Evolutionary conservation across 192 early-diverging fungal species (phyloP).

Genomic region (Coemansia sp.): DNA sequence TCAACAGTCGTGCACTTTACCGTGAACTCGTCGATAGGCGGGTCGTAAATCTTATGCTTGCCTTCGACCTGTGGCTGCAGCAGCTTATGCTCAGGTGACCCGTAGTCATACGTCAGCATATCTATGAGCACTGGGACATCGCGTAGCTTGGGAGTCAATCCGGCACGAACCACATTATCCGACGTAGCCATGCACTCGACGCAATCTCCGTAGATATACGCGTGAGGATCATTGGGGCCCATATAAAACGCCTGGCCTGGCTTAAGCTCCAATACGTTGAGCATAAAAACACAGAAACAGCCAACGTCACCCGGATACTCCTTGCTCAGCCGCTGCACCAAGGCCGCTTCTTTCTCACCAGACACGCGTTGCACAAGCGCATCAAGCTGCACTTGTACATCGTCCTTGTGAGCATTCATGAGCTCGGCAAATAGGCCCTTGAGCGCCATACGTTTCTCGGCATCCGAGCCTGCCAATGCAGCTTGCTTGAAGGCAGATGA

Average conservation of each 20-base stretch:
- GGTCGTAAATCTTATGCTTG: constrained; percentile 79
- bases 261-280: constrained; percentile 78
- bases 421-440: constrained; percentile 59
- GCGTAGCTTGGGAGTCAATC: constrained; percentile 91
- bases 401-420: constrained; percentile 54
- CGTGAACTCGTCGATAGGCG: constrained; percentile 94
- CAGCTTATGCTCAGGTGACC: constrained; percentile 76
- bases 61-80: constrained; percentile 59
- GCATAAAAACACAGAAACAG: constrained; percentile 79
- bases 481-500: constrained; percentile 40
- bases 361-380: constrained; percentile 56
- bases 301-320: constrained; percentile 94
- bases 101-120: constrained; percentile 91
- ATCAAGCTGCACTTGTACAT: constrained; percentile 56
- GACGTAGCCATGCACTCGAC: constrained; percentile 98
- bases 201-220: constrained; percentile 94
- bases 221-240: constrained; percentile 96
- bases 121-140: constrained; percentile 82
- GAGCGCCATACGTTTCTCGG: constrained; percentile 47
- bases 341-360: constrained; percentile 51
- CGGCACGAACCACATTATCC: constrained; percentile 96
- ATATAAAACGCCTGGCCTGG: constrained; percentile 92
- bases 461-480: constrained; percentile 1
- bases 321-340: constrained; percentile 68
- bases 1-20: constrained; percentile 66